phyloP scores from a whole-genome alignment of 495 filamentous ascomycete species.

The Entonaema liquescens region DNA sequence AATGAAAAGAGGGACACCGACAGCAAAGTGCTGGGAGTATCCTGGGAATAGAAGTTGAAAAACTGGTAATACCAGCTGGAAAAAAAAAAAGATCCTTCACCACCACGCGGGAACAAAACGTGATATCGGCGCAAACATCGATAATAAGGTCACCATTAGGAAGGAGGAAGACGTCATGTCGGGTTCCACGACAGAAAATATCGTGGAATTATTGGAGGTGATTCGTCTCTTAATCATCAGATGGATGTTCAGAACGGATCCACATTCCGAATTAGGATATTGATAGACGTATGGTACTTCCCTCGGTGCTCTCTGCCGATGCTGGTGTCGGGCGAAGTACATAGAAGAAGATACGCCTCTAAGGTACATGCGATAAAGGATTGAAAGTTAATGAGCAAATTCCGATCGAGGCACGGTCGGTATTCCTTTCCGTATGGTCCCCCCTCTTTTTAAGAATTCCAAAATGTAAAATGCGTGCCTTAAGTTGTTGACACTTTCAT shows the following conservation, averaged over 20 bases:
- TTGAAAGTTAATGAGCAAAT: constrained; percentile 5
- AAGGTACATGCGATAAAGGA: constrained; percentile 10
- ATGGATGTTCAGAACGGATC: constrained; percentile 17
- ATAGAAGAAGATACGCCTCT: background rate
- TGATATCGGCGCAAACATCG: constrained; percentile 8
- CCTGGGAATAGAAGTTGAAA: background rate
- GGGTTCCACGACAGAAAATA: constrained; percentile 29
- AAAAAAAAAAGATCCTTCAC: constrained; percentile 20
- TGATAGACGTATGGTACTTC: background rate
- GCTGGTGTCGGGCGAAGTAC: background rate
- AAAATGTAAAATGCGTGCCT: background rate
- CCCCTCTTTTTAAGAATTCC: background rate
- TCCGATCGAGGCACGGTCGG: constrained; percentile 10
- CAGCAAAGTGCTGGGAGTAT: constrained; percentile 3
- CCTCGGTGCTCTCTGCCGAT: constrained; percentile 4
- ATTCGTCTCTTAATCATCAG: constrained; percentile 16
- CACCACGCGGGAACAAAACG: constrained; percentile 23
- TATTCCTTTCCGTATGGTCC: background rate
- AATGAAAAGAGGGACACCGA: constrained; percentile 1
- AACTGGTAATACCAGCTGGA: background rate
- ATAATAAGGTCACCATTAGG: background rate
- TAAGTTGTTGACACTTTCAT: background rate
- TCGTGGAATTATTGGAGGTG: constrained; percentile 27
- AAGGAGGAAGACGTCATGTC: constrained; percentile 30
- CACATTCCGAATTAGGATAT: constrained; percentile 1